These are phyloP conservation scores for Teunomyces funiuensis DNA, from an alignment of 805 yeast species.

Conservation along the genomic window DNA sequence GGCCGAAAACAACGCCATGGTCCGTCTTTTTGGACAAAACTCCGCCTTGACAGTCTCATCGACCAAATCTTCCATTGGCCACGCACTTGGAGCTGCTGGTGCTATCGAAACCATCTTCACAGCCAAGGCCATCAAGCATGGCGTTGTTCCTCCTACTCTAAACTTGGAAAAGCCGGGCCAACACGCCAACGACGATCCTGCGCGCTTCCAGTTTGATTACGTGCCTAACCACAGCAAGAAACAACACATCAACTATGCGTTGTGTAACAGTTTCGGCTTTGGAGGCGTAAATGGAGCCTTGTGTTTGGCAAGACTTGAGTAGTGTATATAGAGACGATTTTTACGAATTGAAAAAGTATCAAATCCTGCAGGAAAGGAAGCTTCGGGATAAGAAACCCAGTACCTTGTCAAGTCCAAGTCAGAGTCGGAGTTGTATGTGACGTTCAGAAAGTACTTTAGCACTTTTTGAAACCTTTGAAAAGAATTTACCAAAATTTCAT, in stretches of 20 bases:
- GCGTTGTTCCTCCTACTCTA: conserved; percentile 73
- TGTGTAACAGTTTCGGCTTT: conserved; percentile 93
- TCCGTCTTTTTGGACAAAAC: conserved; percentile 42
- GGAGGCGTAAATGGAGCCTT: conserved; percentile 93
- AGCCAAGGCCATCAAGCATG: conserved; percentile 57
- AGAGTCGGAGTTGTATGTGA: no score
- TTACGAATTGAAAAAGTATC: no score
- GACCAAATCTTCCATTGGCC: conserved; percentile 92
- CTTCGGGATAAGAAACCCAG: no score
- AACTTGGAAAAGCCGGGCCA: conserved; percentile 61
- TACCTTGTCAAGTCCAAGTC: no score
- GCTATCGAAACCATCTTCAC: conserved; percentile 88
- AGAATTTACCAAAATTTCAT: no score
- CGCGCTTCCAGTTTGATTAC: conserved; percentile 54
- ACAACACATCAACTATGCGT: conserved; percentile 52
- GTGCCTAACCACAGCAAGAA: conserved; percentile 48
- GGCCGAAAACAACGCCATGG: conserved; percentile 80
- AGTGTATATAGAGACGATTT: no score
- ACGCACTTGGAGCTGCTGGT: conserved; percentile 94
- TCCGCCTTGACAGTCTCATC: conserved; percentile 60
- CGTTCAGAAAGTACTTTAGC: no score
- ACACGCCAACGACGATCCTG: conserved; percentile 41
- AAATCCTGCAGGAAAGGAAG: no score
- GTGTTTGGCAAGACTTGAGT: conserved; percentile 47
- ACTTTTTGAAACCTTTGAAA: no score